Conservation (phyloP, 441 rosid species). For the Biscutella laevigata region DNA sequence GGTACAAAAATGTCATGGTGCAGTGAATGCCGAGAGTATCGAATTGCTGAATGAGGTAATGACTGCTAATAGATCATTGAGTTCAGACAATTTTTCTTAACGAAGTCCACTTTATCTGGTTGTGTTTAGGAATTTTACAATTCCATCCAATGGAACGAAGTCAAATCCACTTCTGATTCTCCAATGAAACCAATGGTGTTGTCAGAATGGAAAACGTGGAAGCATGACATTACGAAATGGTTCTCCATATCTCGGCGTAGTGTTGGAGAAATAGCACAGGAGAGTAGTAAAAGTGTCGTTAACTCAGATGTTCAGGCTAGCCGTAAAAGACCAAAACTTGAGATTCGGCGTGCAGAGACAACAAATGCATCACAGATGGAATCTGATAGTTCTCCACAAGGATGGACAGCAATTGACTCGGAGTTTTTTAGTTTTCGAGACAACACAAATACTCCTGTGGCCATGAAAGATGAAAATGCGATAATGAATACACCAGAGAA, state of each 20-base stretch:
- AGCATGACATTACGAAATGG: slow-evolving; percentile 83
- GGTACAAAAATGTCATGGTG: slow-evolving; percentile 59
- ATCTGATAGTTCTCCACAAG: slow-evolving; percentile 34
- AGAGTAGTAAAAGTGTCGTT: slow-evolving; percentile 34
- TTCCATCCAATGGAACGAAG: slow-evolving; percentile 75
- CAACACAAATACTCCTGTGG: slow-evolving; percentile 26
- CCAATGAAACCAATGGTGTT: slow-evolving; percentile 57
- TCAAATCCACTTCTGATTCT: slow-evolving; percentile 57
- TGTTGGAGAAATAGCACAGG: slow-evolving; percentile 37
- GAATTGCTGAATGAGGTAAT: slow-evolving; percentile 85
- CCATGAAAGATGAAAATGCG: slow-evolving; percentile 32
- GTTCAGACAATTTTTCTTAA: not conserved
- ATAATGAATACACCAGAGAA: slow-evolving; percentile 36
- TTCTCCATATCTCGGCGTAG: slow-evolving; percentile 53
- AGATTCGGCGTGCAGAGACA: slow-evolving; percentile 84
- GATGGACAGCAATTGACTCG: slow-evolving; percentile 44
- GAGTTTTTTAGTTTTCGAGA: slow-evolving; percentile 48
- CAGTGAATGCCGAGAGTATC: slow-evolving; percentile 70
- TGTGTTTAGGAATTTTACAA: slow-evolving; percentile 68
- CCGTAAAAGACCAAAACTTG: slow-evolving; percentile 88
- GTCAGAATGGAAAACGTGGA: slow-evolving; percentile 98
- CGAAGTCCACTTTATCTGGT: not conserved
- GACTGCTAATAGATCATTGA: not conserved
- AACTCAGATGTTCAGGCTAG: slow-evolving; percentile 42
- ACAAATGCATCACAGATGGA: slow-evolving; percentile 51